Percentiles rank a stretch among this genome's conserved stretches.
These are phyloP conservation scores for Trichothecium roseum DNA, from an alignment of 2,329 filamentous ascomycete species.

Conservation along the genomic window DNA sequence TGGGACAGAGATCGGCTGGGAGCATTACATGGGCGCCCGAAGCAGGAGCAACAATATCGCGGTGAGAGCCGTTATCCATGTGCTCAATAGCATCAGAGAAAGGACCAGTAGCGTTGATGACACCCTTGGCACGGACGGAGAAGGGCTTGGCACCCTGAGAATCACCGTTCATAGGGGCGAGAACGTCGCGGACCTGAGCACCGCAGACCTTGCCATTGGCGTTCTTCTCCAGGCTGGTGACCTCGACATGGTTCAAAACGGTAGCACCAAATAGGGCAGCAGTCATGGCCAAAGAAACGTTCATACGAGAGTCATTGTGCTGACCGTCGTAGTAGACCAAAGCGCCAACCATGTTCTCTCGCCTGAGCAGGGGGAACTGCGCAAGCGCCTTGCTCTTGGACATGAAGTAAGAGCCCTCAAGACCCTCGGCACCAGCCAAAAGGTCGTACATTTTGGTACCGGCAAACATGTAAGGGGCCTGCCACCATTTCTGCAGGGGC, in stretches of 20 bases:
- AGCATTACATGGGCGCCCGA: slow-evolving; percentile 78
- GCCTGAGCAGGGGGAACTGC: slow-evolving; percentile 69
- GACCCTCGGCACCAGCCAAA: slow-evolving; percentile 69
- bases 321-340: slow-evolving; percentile 82
- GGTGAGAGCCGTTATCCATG: slow-evolving; percentile 60
- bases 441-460: slow-evolving; percentile 73
- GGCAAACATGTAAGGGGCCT: slow-evolving; percentile 63
- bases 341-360: slow-evolving; percentile 62
- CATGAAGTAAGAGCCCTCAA: slow-evolving; percentile 75
- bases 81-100: slow-evolving; percentile 74
- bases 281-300: slow-evolving; percentile 72
- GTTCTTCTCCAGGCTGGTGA: slow-evolving; percentile 65
- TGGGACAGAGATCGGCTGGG: slow-evolving; percentile 67
- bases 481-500: slow-evolving; percentile 73
- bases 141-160: slow-evolving; percentile 47
- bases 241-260: slow-evolving; percentile 72
- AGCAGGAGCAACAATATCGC: slow-evolving; percentile 68
- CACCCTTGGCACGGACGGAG: slow-evolving; percentile 64
- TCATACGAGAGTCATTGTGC: slow-evolving; percentile 84
- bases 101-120: slow-evolving; percentile 77
- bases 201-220: slow-evolving; percentile 58
- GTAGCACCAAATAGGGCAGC: slow-evolving; percentile 72
- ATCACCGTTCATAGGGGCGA: slow-evolving; percentile 50
- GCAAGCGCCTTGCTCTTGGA: slow-evolving; percentile 68
- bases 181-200: slow-evolving; percentile 43